Evolutionary conservation across 345 rosid species (phyloP).

Genomic region (Aurinia saxatilis): DNA sequence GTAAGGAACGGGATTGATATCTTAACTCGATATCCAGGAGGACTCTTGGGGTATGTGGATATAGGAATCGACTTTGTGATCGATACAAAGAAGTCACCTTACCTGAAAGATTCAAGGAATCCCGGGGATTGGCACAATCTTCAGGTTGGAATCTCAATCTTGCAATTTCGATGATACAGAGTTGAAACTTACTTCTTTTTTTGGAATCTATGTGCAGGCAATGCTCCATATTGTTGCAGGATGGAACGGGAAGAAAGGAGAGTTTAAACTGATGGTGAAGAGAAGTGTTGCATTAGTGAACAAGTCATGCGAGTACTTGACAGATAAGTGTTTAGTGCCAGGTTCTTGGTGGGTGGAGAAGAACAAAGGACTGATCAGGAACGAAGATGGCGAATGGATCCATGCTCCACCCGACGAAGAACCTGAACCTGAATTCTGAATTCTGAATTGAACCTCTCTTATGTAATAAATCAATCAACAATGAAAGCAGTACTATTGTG

Average conservation of each 20-base stretch:
- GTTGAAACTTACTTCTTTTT: neutral
- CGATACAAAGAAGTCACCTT: conserved; percentile 64
- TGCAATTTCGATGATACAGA: neutral
- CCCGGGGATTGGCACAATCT: conserved; percentile 89
- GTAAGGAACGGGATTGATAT: conserved; percentile 62
- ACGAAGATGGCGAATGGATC: conserved; percentile 60
- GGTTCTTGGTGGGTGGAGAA: conserved; percentile 90
- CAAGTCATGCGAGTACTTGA: conserved; percentile 60
- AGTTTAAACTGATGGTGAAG: conserved; percentile 60
- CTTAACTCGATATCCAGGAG: conserved; percentile 64
- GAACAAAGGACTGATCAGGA: conserved; percentile 64
- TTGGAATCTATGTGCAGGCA: conserved; percentile 36
- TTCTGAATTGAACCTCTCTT: conserved; percentile 2
- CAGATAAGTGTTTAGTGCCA: conserved; percentile 67
- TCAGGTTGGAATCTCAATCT: conserved; percentile 13
- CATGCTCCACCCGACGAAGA: conserved; percentile 46
- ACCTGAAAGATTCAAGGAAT: conserved; percentile 56
- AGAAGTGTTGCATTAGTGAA: conserved; percentile 84
- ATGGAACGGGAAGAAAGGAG: conserved; percentile 65
- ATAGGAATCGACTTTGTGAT: conserved; percentile 49
- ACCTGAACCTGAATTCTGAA: conserved; percentile 51
- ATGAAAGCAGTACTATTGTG: neutral
- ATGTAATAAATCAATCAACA: neutral
- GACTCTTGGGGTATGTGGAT: conserved; percentile 46
- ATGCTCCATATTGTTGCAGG: conserved; percentile 78